Conservation (phyloP, 2,329 filamentous ascomycete genomes). For the Diplodia intermedia region DNA sequence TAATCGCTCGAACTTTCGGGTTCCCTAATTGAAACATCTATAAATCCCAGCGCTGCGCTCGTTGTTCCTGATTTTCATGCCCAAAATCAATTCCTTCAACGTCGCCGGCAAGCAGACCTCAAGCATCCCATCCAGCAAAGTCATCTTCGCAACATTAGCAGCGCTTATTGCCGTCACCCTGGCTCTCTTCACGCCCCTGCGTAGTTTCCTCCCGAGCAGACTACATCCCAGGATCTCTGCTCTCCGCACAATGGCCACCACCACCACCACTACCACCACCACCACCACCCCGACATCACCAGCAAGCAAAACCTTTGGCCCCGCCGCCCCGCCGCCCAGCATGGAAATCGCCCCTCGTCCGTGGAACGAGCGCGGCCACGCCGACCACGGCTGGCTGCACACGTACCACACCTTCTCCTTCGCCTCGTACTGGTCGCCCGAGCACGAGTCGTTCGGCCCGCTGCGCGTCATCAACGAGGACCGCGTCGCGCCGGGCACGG, state of each 20-base stretch:
- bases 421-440: slow-evolving; percentile 72
- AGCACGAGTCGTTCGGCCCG: slow-evolving; percentile 72
- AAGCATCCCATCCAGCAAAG: not conserved
- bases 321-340: slow-evolving; percentile 34
- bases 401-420: slow-evolving; percentile 88
- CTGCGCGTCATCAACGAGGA: slow-evolving; percentile 90
- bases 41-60: not conserved
- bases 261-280: slow-evolving; percentile 34
- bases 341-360: slow-evolving; percentile 75
- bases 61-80: not conserved
- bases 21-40: not conserved
- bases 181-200: slow-evolving; percentile 53
- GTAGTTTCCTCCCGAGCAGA: slow-evolving; percentile 45
- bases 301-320: slow-evolving; percentile 8
- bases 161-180: slow-evolving; percentile 53
- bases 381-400: slow-evolving; percentile 86
- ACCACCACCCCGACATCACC: slow-evolving; percentile 38
- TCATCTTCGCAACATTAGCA: slow-evolving; percentile 38
- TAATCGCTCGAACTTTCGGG: not conserved
- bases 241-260: slow-evolving; percentile 48
- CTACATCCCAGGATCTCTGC: slow-evolving; percentile 41
- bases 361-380: slow-evolving; percentile 74
- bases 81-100: not conserved
- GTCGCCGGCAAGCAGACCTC: not conserved
- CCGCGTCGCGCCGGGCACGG: slow-evolving; percentile 73